These are phyloP conservation scores for Petunia hybrid DNA, from an alignment of 305 asterid genomes.

Conservation along the genomic window DNA sequence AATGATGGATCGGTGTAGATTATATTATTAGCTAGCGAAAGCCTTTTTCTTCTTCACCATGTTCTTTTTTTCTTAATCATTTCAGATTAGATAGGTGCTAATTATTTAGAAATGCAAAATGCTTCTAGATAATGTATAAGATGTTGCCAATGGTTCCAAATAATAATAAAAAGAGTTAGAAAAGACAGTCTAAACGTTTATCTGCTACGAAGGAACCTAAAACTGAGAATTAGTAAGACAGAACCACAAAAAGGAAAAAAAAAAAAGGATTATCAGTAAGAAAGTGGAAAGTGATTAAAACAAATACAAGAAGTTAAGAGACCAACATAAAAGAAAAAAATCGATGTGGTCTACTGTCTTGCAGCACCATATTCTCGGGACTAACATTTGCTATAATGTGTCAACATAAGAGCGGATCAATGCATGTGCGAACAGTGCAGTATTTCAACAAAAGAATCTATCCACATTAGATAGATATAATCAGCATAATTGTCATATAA, in stretches of 20 bases:
- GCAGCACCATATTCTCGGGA: not conserved
- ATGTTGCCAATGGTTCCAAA: not conserved
- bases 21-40: not conserved
- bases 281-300: too few relatives aligned
- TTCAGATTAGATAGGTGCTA: not conserved
- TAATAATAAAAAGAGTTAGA: too few relatives aligned
- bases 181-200: not conserved
- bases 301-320: not conserved
- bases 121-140: not conserved
- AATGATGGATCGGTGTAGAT: too few relatives aligned
- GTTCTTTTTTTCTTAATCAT: not conserved
- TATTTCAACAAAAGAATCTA: constrained; percentile 11
- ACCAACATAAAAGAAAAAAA: too few relatives aligned
- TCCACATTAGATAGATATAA: not conserved
- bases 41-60: not conserved
- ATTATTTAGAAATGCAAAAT: not conserved
- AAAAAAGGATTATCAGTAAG: too few relatives aligned
- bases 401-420: not conserved
- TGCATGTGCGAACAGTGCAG: not conserved
- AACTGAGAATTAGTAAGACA: not conserved
- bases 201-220: not conserved
- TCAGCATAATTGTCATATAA: not conserved
- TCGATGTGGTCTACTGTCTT: not conserved
- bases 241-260: too few relatives aligned
- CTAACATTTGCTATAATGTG: not conserved